Conservation (phyloP, 164 flowering plant genomes). For the Cinnamomum chago region DNA sequence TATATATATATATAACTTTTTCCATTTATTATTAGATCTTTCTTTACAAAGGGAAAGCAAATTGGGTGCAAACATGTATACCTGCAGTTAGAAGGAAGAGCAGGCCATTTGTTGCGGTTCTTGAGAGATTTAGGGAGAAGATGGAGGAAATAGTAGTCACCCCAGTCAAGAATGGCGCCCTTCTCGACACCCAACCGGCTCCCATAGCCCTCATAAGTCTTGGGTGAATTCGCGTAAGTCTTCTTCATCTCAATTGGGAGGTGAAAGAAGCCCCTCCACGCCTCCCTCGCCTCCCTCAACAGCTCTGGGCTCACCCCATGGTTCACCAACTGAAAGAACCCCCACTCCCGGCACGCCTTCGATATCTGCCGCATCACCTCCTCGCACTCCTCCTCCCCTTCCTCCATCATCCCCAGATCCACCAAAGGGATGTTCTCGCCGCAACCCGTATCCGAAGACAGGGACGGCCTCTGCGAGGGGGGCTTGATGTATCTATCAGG, state of each 20-base stretch:
- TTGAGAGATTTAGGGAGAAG: slow-evolving; percentile 36
- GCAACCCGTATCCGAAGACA: neutral
- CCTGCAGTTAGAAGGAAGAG: slow-evolving; percentile 49
- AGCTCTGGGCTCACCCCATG: slow-evolving; percentile 62
- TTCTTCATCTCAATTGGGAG: slow-evolving; percentile 59
- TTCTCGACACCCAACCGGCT: slow-evolving; percentile 77
- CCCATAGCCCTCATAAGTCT: slow-evolving; percentile 80
- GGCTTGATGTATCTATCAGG: slow-evolving; percentile 79
- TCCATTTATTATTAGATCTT: neutral
- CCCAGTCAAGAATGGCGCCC: slow-evolving; percentile 74
- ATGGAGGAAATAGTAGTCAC: slow-evolving; percentile 72
- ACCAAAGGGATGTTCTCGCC: slow-evolving; percentile 53
- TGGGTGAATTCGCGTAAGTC: slow-evolving; percentile 56
- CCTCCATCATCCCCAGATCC: slow-evolving; percentile 37
- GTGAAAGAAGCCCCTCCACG: slow-evolving; percentile 64
- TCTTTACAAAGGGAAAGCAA: neutral
- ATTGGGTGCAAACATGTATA: slow-evolving; percentile 11
- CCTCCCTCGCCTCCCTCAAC: slow-evolving; percentile 41
- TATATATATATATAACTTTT: too few species aligned
- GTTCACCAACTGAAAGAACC: slow-evolving; percentile 78
- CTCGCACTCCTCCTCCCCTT: neutral
- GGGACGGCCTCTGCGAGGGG: slow-evolving; percentile 44
- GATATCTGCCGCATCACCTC: slow-evolving; percentile 23
- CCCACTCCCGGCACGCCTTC: slow-evolving; percentile 73
- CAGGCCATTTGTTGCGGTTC: slow-evolving; percentile 61